Percentiles rank a stretch among this genome's conserved stretches.
Evolutionary conservation across 192 early-diverging fungal genomes (phyloP).

Genomic region (Entrophospora sp.): DNA sequence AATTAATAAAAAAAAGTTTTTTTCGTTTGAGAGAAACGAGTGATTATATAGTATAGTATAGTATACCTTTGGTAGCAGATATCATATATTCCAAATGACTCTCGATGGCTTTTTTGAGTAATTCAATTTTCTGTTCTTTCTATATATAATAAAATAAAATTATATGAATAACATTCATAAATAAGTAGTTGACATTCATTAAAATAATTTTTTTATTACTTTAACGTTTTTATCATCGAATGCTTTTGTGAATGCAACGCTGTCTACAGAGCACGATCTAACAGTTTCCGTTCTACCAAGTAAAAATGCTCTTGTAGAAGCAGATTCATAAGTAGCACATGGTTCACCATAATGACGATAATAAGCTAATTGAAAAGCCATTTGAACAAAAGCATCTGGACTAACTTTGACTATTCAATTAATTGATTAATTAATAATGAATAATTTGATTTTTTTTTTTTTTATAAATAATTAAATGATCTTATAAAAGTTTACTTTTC

Average conservation of each 20-base stretch:
- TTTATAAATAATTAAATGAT: background rate
- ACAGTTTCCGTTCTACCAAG: constrained; percentile 92
- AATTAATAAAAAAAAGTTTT: constrained; percentile 3
- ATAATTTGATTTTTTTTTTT: background rate
- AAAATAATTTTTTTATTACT: constrained; percentile 18
- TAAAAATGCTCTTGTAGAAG: constrained; percentile 60
- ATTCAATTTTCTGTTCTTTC: constrained; percentile 37
- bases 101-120: constrained; percentile 56
- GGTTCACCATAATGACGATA: constrained; percentile 61
- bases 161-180: background rate
- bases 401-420: constrained; percentile 49
- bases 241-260: constrained; percentile 62
- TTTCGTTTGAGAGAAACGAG: too few relatives aligned
- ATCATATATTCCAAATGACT: constrained; percentile 67
- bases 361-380: constrained; percentile 83
- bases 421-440: background rate
- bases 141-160: background rate
- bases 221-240: constrained; percentile 61
- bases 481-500: constrained; percentile 30
- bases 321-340: constrained; percentile 68
- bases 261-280: constrained; percentile 69
- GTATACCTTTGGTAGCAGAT: constrained; percentile 59
- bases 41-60: too few relatives aligned
- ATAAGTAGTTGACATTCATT: too few relatives aligned
- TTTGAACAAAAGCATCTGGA: constrained; percentile 87